These are phyloP conservation scores for Amanita polypyramis DNA, from an alignment of 768 basidiomycete genomes.

Conservation along the genomic window DNA sequence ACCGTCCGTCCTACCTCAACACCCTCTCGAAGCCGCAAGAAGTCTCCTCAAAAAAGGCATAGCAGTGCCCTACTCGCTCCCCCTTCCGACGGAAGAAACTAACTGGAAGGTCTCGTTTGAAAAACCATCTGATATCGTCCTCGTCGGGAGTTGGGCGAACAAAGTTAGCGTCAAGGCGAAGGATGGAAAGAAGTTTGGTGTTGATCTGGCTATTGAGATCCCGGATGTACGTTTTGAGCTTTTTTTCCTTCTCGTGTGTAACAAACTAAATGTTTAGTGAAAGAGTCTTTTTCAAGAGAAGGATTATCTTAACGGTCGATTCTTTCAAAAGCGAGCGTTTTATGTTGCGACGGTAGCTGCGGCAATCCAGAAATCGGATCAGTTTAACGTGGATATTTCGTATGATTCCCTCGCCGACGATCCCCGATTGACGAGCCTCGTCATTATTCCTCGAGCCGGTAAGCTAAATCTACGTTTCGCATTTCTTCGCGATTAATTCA, in stretches of 20 bases:
- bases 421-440: slow-evolving; percentile 53
- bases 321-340: slow-evolving; percentile 87
- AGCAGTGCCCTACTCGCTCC: slow-evolving; percentile 58
- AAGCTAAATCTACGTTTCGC: slow-evolving; percentile 7
- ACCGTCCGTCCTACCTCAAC: slow-evolving; percentile 42
- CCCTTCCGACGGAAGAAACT: slow-evolving; percentile 63
- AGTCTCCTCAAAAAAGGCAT: slow-evolving; percentile 42
- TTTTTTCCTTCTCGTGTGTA: background rate
- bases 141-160: slow-evolving; percentile 85
- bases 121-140: slow-evolving; percentile 60
- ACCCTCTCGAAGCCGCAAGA: slow-evolving; percentile 58
- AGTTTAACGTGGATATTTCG: slow-evolving; percentile 43
- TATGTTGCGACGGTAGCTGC: slow-evolving; percentile 77
- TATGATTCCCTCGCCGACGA: slow-evolving; percentile 54
- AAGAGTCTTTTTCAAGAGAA: slow-evolving; percentile 90
- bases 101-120: slow-evolving; percentile 88
- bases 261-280: background rate
- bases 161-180: slow-evolving; percentile 63
- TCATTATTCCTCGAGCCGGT: slow-evolving; percentile 51
- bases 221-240: slow-evolving; percentile 45
- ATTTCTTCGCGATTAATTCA: slow-evolving; percentile 18
- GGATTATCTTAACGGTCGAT: slow-evolving; percentile 81
- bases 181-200: slow-evolving; percentile 51
- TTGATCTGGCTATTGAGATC: slow-evolving; percentile 85
- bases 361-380: slow-evolving; percentile 36